Conservation (phyloP, 108 stramenopile species). For the Craspedostauros australis region DNA sequence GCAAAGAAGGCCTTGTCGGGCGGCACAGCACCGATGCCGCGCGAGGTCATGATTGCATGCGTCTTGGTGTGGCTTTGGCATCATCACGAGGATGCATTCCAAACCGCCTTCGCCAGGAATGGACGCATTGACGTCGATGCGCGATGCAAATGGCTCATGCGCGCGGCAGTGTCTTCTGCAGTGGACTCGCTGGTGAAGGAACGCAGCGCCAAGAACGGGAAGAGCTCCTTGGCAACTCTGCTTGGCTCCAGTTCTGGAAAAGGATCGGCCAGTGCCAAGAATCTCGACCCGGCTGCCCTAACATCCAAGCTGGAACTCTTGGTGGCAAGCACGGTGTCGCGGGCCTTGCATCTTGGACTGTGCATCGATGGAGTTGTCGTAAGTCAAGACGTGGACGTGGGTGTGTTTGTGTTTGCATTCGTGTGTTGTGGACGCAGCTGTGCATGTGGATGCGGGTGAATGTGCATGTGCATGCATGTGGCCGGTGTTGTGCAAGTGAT, state of each 20-base stretch:
- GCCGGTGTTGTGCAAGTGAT: too few species aligned
- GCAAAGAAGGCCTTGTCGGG: slow-evolving; percentile 18
- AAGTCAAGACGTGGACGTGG: too few species aligned
- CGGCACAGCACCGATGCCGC: slow-evolving; percentile 20
- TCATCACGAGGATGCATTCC: slow-evolving; percentile 50
- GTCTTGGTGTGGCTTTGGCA: slow-evolving; percentile 72
- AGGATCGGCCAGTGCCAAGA: neutral
- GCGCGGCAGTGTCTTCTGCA: slow-evolving; percentile 47
- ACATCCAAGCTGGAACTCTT: slow-evolving; percentile 11
- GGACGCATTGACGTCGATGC: slow-evolving; percentile 57
- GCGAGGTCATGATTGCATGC: slow-evolving; percentile 41
- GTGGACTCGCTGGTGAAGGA: too few species aligned
- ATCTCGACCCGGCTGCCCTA: neutral
- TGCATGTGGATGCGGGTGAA: too few species aligned
- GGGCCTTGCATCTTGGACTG: too few species aligned
- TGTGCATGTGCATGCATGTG: too few species aligned
- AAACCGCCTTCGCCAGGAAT: slow-evolving; percentile 45
- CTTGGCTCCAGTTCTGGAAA: neutral
- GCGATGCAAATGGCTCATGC: slow-evolving; percentile 59
- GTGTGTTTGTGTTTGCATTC: too few species aligned
- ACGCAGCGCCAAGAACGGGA: too few species aligned
- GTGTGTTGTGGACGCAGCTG: too few species aligned
- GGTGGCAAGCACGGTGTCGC: slow-evolving; percentile 42
- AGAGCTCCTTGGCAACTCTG: too few species aligned
- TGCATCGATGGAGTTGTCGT: too few species aligned